These are phyloP conservation scores for Eucalyptus globulus DNA, from an alignment of 345 rosid genomes.

Conservation along the genomic window DNA sequence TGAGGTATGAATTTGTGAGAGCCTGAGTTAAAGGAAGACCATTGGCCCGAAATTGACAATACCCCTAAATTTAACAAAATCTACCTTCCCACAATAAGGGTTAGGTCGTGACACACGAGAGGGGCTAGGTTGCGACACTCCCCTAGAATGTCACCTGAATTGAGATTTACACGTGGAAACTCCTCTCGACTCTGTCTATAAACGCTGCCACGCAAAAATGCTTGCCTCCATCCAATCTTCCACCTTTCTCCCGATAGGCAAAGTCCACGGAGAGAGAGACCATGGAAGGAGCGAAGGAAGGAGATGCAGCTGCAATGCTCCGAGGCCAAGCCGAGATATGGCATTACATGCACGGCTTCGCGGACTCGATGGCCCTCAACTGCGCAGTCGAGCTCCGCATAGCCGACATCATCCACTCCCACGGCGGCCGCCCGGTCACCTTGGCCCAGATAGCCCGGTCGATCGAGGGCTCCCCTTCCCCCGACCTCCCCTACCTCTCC, in stretches of 20 bases:
- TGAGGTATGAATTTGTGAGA: too few relatives aligned
- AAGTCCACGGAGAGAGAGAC: background rate
- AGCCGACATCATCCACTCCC: constrained; percentile 18
- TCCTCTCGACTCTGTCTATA: background rate
- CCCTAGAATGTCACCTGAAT: too few relatives aligned
- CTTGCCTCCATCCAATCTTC: background rate
- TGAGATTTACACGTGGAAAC: background rate
- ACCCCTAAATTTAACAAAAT: too few relatives aligned
- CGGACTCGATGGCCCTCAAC: constrained; percentile 21
- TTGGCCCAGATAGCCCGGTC: constrained; percentile 7
- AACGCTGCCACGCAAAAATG: background rate
- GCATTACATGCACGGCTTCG: constrained; percentile 3
- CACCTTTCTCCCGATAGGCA: background rate
- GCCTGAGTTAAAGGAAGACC: too few relatives aligned
- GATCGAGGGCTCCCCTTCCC: background rate
- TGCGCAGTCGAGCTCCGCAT: constrained; percentile 22
- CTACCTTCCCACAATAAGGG: too few relatives aligned
- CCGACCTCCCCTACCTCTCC: constrained; percentile 1
- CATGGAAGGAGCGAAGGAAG: background rate
- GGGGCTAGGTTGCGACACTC: too few relatives aligned
- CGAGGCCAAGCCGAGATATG: constrained; percentile 7
- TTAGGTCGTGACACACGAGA: too few relatives aligned
- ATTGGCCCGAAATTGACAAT: too few relatives aligned
- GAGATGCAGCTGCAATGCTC: background rate
- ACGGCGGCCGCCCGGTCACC: background rate